Conservation (phyloP, 1,284 basidiomycete species). For the Papiliotrema flavescens region DNA sequence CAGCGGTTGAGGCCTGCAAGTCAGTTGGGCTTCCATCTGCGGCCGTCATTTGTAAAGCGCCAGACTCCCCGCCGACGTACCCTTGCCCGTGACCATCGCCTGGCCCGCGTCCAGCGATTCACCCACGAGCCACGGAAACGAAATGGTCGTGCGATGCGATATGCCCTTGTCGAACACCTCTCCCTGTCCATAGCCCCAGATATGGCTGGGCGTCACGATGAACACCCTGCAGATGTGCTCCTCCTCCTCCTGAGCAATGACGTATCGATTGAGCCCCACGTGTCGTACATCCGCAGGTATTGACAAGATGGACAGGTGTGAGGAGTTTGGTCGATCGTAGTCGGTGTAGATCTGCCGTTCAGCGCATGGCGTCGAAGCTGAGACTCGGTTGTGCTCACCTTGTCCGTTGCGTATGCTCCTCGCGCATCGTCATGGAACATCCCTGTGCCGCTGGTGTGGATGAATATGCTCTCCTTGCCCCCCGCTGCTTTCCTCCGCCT, state of each 20-base stretch:
- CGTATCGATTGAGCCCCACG: slow-evolving; percentile 39
- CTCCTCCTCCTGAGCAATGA: slow-evolving; percentile 39
- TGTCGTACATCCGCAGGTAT: slow-evolving; percentile 18
- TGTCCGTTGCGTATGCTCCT: slow-evolving; percentile 27
- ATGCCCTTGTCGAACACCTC: slow-evolving; percentile 37
- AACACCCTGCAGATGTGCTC: slow-evolving; percentile 40
- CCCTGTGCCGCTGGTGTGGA: slow-evolving; percentile 49
- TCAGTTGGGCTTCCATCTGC: not conserved
- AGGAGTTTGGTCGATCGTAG: slow-evolving; percentile 20
- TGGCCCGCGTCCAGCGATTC: slow-evolving; percentile 40
- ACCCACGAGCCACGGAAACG: slow-evolving; percentile 41
- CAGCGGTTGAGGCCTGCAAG: slow-evolving; percentile 13
- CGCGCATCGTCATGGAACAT: slow-evolving; percentile 37
- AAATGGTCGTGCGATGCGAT: slow-evolving; percentile 35
- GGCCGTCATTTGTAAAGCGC: no score
- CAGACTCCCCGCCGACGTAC: no score
- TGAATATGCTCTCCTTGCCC: slow-evolving; percentile 38
- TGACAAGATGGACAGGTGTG: slow-evolving; percentile 32
- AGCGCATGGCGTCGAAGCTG: not conserved
- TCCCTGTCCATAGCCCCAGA: slow-evolving; percentile 44
- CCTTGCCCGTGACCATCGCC: slow-evolving; percentile 43
- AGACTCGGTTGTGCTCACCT: slow-evolving; percentile 8
- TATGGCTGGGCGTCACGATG: slow-evolving; percentile 48
- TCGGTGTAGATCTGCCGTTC: slow-evolving; percentile 28
- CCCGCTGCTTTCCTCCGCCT: slow-evolving; percentile 37